Evolutionary conservation across 2,329 filamentous ascomycete genomes (phyloP).

Genomic region (Truncatella angustata): DNA sequence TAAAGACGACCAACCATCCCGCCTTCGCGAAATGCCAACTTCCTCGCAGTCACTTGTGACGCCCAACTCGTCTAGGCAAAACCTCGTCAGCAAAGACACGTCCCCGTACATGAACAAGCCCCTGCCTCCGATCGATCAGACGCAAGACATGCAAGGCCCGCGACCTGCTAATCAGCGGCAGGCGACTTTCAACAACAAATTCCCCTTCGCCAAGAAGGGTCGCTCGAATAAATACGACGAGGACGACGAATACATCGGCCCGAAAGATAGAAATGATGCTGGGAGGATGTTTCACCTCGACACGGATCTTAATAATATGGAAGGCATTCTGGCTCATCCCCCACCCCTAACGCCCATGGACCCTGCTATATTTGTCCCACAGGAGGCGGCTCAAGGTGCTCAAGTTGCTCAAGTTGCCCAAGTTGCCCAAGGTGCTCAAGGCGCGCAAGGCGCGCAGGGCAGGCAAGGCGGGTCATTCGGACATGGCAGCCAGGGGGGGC

Average conservation of each 20-base stretch:
- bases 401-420: too few relatives aligned
- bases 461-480: too few relatives aligned
- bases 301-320: conserved; percentile 86
- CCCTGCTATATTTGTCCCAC: conserved; percentile 42
- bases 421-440: too few relatives aligned
- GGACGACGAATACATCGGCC: conserved; percentile 57
- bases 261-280: conserved; percentile 57
- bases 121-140: conserved; percentile 24
- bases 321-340: conserved; percentile 77
- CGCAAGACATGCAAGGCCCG: conserved; percentile 16
- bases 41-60: conserved; percentile 55
- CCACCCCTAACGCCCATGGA: conserved; percentile 71
- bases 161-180: conserved; percentile 33
- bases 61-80: conserved; percentile 46
- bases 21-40: conserved; percentile 46
- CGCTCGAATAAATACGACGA: conserved; percentile 50
- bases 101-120: conserved; percentile 35
- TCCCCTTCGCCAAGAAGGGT: conserved; percentile 59
- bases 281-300: conserved; percentile 74
- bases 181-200: conserved; percentile 60
- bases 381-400: conserved; percentile 10
- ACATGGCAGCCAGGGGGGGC: neutral
- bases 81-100: conserved; percentile 40
- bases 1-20: conserved; percentile 45
- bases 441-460: too few relatives aligned